Evolutionary conservation across 2,329 filamentous ascomycete genomes (phyloP).

Genomic region (Cucurbitaria berberidis): DNA sequence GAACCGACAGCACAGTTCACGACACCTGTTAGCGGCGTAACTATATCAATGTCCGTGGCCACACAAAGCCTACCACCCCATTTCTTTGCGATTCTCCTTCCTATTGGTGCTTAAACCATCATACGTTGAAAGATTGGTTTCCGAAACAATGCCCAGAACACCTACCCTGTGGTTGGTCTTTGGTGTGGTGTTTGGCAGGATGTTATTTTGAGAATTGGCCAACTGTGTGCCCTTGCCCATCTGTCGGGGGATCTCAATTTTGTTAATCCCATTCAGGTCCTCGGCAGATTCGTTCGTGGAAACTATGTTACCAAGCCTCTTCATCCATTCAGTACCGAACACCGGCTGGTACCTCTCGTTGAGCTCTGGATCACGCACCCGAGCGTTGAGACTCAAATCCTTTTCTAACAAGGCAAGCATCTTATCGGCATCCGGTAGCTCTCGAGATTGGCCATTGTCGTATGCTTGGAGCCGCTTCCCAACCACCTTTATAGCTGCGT

Average conservation of each 20-base stretch:
- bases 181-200: neutral
- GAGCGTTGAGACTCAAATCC: constrained; percentile 9
- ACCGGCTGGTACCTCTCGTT: constrained; percentile 16
- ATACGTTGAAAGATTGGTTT: neutral
- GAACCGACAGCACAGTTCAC: no score
- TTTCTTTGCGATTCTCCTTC: neutral
- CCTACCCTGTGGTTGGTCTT: neutral
- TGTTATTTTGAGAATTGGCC: neutral
- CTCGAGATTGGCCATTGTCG: neutral
- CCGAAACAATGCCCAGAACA: neutral
- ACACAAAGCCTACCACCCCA: no score
- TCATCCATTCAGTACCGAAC: constrained; percentile 16
- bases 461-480: neutral
- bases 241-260: neutral
- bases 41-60: no score
- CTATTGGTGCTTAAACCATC: neutral
- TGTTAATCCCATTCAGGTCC: neutral
- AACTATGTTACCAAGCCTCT: neutral
- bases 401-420: constrained; percentile 11
- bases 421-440: neutral
- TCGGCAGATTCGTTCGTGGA: neutral
- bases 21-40: no score
- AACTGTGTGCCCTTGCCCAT: neutral
- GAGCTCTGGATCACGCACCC: constrained; percentile 10
- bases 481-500: constrained; percentile 23